phyloP scores from a whole-genome alignment of 495 filamentous ascomycete genomes.

The Aspergillus heteromorphus region DNA sequence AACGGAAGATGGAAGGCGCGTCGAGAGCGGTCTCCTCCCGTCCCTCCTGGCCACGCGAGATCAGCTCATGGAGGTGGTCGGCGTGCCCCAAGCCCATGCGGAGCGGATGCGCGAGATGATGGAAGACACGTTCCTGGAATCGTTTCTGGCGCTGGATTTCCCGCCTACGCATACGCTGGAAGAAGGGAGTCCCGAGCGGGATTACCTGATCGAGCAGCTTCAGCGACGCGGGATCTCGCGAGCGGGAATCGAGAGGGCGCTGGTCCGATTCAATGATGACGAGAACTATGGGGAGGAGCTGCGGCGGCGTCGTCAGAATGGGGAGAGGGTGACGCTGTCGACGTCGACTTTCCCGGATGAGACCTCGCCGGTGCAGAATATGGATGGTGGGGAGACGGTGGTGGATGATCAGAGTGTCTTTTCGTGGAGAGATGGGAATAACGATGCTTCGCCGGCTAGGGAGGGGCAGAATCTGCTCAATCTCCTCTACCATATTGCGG shows the following conservation, averaged over 20 bases:
- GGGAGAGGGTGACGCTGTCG: constrained; percentile 38
- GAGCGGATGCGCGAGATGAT: constrained; percentile 47
- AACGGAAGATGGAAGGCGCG: constrained; percentile 42
- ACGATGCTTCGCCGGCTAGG: constrained; percentile 51
- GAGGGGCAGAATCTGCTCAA: constrained; percentile 69
- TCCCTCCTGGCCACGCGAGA: constrained; percentile 41
- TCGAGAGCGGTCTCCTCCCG: constrained; percentile 43
- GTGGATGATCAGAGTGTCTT: constrained; percentile 57
- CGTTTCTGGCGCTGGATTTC: constrained; percentile 45
- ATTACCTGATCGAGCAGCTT: constrained; percentile 38
- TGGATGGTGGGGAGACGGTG: constrained; percentile 51
- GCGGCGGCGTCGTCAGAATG: constrained; percentile 38
- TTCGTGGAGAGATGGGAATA: constrained; percentile 49
- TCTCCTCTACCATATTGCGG: constrained; percentile 71
- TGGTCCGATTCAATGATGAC: constrained; percentile 39
- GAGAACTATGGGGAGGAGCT: constrained; percentile 41
- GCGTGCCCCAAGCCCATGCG: constrained; percentile 36
- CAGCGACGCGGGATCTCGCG: constrained; percentile 39
- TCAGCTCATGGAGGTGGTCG: constrained; percentile 43
- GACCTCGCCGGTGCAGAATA: constrained; percentile 38
- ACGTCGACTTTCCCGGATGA: constrained; percentile 43
- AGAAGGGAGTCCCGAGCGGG: constrained; percentile 27
- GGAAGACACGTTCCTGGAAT: constrained; percentile 46
- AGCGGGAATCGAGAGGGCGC: constrained; percentile 36
- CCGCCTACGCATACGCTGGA: constrained; percentile 33